These are phyloP conservation scores for Parmales sp. DNA, from an alignment of 108 stramenopile species.

Conservation along the genomic window DNA sequence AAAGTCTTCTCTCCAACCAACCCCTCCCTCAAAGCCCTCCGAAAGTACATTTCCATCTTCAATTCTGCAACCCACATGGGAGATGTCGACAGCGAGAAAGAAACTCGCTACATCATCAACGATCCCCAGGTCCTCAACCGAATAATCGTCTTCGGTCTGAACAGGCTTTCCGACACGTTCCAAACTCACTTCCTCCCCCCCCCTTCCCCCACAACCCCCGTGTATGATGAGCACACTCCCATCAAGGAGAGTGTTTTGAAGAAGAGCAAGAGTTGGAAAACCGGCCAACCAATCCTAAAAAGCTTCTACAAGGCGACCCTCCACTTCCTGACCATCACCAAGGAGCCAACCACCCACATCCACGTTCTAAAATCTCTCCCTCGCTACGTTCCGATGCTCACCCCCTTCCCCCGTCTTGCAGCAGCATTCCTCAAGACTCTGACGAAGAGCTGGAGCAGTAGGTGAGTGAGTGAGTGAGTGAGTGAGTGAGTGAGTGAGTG, in stretches of 20 bases:
- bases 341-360: slow-evolving; percentile 60
- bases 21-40: slow-evolving; percentile 55
- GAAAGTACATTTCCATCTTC: slow-evolving; percentile 57
- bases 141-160: slow-evolving; percentile 19
- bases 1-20: slow-evolving; percentile 52
- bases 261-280: slow-evolving; percentile 38
- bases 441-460: slow-evolving; percentile 64
- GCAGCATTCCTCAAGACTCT: slow-evolving; percentile 57
- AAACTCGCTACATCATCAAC: slow-evolving; percentile 12
- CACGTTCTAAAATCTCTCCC: slow-evolving; percentile 56
- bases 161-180: background rate
- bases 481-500: too few species aligned
- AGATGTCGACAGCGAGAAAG: slow-evolving; percentile 26
- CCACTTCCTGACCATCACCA: slow-evolving; percentile 62
- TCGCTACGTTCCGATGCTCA: slow-evolving; percentile 67
- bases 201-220: background rate
- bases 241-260: background rate
- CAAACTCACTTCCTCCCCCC: background rate
- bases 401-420: slow-evolving; percentile 67
- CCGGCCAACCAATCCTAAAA: slow-evolving; percentile 64
- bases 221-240: background rate
- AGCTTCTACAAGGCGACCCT: slow-evolving; percentile 54
- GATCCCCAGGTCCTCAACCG: background rate
- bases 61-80: slow-evolving; percentile 66
- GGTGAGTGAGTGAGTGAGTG: too few species aligned